Evolutionary conservation across 441 rosid genomes (phyloP).

Genomic region (Pelargonium fulgidum): DNA sequence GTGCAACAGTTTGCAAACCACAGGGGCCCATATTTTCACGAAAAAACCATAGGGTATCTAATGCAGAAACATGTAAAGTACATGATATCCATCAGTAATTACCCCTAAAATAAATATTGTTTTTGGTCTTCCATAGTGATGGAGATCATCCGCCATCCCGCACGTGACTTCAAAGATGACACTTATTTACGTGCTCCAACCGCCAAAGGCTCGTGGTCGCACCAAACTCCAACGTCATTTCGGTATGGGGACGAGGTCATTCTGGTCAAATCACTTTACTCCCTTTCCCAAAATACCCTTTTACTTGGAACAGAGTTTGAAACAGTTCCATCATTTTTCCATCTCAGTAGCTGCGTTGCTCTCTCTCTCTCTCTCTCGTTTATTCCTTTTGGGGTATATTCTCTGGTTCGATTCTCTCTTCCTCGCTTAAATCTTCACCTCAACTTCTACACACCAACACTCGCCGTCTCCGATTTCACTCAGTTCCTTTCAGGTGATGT

Average conservation of each 20-base stretch:
- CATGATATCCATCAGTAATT: too few relatives aligned
- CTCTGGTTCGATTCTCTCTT: slow-evolving; percentile 30
- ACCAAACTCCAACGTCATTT: slow-evolving; percentile 16
- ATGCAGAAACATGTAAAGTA: too few relatives aligned
- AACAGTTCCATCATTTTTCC: slow-evolving; percentile 1
- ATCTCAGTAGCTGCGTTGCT: not conserved
- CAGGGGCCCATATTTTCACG: too few relatives aligned
- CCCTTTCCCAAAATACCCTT: slow-evolving; percentile 28
- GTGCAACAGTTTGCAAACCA: too few relatives aligned
- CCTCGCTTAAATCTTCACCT: slow-evolving; percentile 2
- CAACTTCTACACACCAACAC: not conserved
- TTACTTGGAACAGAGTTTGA: slow-evolving; percentile 4
- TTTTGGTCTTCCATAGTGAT: not conserved
- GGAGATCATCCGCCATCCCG: not conserved
- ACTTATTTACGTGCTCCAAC: not conserved
- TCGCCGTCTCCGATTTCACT: not conserved
- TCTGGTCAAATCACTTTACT: slow-evolving; percentile 16
- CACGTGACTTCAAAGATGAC: not conserved
- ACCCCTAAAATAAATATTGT: not conserved
- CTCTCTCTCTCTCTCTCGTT: not conserved
- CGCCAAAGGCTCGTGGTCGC: slow-evolving; percentile 5
- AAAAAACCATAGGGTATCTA: too few relatives aligned
- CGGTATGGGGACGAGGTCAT: slow-evolving; percentile 24
- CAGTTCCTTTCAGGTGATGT: not conserved
- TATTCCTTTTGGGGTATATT: slow-evolving; percentile 34